These are phyloP conservation scores for Pleurotus cornucopiae DNA, from an alignment of 768 basidiomycete species.

Conservation along the genomic window DNA sequence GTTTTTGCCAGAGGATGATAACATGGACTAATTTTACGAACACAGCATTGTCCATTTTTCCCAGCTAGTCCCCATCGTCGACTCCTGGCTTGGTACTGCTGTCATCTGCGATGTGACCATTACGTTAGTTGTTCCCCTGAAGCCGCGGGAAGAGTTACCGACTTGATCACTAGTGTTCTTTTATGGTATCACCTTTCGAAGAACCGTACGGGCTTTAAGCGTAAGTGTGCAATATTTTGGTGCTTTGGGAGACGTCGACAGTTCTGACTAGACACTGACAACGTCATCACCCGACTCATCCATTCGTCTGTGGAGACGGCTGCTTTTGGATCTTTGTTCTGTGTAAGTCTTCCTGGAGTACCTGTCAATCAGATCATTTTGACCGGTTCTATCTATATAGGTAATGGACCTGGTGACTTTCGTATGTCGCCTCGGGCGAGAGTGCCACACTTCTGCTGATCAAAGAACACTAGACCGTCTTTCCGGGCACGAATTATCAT, in stretches of 20 bases:
- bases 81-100: constrained; percentile 23
- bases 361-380: neutral
- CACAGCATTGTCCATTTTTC: constrained; percentile 20
- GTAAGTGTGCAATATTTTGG: constrained; percentile 10
- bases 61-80: constrained; percentile 22
- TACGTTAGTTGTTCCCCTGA: constrained; percentile 16
- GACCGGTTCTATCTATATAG: constrained; percentile 10
- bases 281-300: constrained; percentile 24
- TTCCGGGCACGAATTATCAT: constrained; percentile 23
- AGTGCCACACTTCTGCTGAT: neutral
- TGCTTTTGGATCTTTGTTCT: constrained; percentile 25
- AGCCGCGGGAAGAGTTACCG: neutral
- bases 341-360: constrained; percentile 17
- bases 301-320: constrained; percentile 25
- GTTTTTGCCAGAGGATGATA: neutral
- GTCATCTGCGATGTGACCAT: constrained; percentile 23
- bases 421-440: constrained; percentile 10
- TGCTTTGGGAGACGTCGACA: neutral
- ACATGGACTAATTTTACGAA: neutral
- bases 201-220: constrained; percentile 20
- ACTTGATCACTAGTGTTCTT: constrained; percentile 13
- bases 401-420: constrained; percentile 25
- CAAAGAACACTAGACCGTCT: constrained; percentile 14
- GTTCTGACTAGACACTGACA: constrained; percentile 19
- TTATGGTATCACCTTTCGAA: constrained; percentile 20